Conservation (phyloP, 2,329 filamentous ascomycete species). For the Xylariaceae sp. region DNA sequence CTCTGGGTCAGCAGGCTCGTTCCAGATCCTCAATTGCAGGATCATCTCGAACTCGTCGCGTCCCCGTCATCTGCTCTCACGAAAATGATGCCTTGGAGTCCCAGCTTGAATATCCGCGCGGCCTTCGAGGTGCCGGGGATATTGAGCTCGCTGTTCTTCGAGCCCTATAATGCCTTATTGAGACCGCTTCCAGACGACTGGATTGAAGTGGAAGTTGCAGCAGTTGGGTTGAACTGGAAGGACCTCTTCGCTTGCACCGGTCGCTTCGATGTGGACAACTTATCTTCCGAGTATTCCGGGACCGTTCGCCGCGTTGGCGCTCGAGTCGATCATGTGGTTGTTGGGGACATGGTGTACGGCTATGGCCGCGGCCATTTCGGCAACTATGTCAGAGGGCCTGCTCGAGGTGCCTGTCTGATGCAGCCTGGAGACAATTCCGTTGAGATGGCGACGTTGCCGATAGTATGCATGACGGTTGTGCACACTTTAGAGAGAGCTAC, state of each 20-base stretch:
- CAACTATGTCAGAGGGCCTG: constrained; percentile 3
- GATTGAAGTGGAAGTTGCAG: constrained; percentile 7
- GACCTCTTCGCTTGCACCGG: constrained; percentile 4
- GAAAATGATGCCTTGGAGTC: no score
- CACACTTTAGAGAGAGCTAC: no score
- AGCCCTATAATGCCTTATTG: not conserved
- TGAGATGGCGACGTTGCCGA: not conserved
- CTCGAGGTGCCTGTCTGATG: no score
- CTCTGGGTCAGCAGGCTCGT: no score
- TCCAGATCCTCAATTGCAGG: no score
- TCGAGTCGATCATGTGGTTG: not conserved
- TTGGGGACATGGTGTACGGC: constrained; percentile 6
- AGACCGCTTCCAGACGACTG: not conserved
- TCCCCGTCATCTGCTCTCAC: no score
- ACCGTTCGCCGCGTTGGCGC: not conserved
- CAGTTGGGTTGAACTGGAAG: constrained; percentile 5
- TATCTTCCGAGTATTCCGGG: constrained; percentile 6
- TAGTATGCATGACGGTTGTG: constrained; percentile 3
- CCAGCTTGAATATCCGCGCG: no score
- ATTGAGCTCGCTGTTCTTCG: constrained; percentile 5
- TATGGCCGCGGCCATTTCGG: constrained; percentile 5
- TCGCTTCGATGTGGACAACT: not conserved
- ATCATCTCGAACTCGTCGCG: no score
- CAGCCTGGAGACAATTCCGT: not conserved
- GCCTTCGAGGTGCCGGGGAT: constrained; percentile 7